Conservation (phyloP, 768 basidiomycete genomes). For the Cantharellus anzutake region DNA sequence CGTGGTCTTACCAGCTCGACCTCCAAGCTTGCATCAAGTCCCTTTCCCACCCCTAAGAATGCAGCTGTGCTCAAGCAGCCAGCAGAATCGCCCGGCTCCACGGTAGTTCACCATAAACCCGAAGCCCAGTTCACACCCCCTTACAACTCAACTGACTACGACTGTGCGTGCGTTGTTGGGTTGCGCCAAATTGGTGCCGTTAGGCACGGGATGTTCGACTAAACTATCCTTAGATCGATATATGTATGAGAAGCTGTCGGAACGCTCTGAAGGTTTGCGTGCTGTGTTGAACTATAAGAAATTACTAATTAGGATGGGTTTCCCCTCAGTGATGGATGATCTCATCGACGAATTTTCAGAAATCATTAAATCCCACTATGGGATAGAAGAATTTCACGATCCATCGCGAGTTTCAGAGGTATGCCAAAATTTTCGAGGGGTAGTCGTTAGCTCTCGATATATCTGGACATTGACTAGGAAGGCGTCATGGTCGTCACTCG, state of each 20-base stretch:
- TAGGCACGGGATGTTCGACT: not conserved
- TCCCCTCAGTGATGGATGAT: slow-evolving; percentile 49
- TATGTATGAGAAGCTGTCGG: slow-evolving; percentile 83
- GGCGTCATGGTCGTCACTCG: slow-evolving; percentile 54
- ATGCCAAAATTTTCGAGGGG: slow-evolving; percentile 1
- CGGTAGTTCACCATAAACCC: not conserved
- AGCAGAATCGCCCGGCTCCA: not conserved
- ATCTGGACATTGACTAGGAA: slow-evolving; percentile 24
- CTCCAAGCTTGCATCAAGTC: not conserved
- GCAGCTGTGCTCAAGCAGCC: not conserved
- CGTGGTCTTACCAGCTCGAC: not conserved
- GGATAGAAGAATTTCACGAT: slow-evolving; percentile 44
- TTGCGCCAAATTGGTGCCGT: too few relatives aligned
- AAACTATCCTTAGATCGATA: slow-evolving; percentile 42
- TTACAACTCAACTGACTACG: not conserved
- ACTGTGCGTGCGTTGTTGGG: not conserved
- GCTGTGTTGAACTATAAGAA: slow-evolving; percentile 1
- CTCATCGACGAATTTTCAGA: slow-evolving; percentile 76
- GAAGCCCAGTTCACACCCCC: not conserved
- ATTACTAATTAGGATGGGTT: not conserved
- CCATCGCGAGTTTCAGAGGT: slow-evolving; percentile 42
- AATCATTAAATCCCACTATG: slow-evolving; percentile 49
- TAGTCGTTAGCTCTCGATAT: not conserved
- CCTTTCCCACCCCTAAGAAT: not conserved
- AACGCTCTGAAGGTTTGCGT: slow-evolving; percentile 54